phyloP scores from a whole-genome alignment of 257 asterid species.

The Capsicum chinense region DNA sequence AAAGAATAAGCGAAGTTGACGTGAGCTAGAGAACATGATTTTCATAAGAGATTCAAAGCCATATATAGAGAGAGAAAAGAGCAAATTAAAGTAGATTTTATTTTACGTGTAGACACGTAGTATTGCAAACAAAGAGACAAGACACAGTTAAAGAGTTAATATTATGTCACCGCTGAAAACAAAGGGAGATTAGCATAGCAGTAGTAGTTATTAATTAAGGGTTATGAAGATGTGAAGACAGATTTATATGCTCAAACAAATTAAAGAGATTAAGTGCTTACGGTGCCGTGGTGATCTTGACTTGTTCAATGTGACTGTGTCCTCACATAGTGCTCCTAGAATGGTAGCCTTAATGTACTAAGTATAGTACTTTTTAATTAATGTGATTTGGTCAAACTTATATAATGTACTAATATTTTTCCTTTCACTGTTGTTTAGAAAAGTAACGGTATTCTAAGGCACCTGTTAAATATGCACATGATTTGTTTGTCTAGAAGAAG shows the following conservation, averaged over 20 bases:
- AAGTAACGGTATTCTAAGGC: not conserved
- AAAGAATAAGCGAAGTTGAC: conserved; percentile 1
- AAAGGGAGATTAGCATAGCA: not conserved
- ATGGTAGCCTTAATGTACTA: not conserved
- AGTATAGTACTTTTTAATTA: not conserved
- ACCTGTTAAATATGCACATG: conserved; percentile 13
- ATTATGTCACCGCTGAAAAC: not conserved
- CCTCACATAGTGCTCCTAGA: not conserved
- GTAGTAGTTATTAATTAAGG: not conserved
- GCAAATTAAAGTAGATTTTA: not conserved
- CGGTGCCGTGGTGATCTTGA: conserved; percentile 53
- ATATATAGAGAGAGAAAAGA: not conserved
- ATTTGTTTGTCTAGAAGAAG: no score
- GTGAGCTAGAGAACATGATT: conserved; percentile 12
- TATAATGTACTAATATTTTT: not conserved
- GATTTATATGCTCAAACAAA: not conserved
- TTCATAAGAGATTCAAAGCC: not conserved
- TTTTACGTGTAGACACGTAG: conserved; percentile 5
- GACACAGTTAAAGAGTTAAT: not conserved
- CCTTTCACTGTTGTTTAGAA: not conserved
- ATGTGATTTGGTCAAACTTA: conserved; percentile 13
- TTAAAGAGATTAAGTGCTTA: conserved; percentile 27
- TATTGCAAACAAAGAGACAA: not conserved
- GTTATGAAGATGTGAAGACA: not conserved
- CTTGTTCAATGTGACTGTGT: conserved; percentile 24